Evolutionary conservation across 2,329 filamentous ascomycete genomes (phyloP).

Genomic region (Sarocladium strictum): DNA sequence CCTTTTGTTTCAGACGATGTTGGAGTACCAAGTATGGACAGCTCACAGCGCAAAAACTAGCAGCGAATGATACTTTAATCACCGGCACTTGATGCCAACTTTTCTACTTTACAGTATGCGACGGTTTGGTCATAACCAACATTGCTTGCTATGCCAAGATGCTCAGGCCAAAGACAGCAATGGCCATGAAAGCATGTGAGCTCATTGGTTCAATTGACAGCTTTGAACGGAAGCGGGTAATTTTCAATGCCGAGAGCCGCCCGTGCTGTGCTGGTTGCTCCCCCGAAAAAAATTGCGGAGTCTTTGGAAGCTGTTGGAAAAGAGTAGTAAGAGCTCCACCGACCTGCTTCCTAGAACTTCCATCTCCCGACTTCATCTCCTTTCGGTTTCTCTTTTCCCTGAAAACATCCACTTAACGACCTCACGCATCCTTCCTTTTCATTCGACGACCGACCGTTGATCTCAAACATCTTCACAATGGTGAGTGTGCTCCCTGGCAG

Average conservation of each 20-base stretch:
- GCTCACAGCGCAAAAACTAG: not conserved
- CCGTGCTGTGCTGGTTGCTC: not conserved
- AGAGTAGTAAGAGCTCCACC: slow-evolving; percentile 11
- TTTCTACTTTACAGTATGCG: too few species aligned
- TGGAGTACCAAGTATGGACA: not conserved
- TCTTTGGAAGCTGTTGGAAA: slow-evolving; percentile 18
- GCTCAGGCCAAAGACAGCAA: too few species aligned
- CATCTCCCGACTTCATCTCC: slow-evolving; percentile 10
- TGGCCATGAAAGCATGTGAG: not conserved
- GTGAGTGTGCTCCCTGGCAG: slow-evolving; percentile 10
- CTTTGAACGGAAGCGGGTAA: slow-evolving; percentile 6
- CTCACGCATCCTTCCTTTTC: not conserved
- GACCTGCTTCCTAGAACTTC: slow-evolving; percentile 9
- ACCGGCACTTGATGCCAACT: not conserved
- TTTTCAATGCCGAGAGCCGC: slow-evolving; percentile 6
- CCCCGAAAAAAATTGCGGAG: slow-evolving; percentile 12
- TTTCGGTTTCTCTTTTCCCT: slow-evolving; percentile 2
- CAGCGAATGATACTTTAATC: not conserved
- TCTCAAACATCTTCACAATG: slow-evolving; percentile 12
- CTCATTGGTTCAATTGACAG: not conserved
- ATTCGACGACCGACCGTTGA: not conserved
- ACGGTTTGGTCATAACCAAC: too few species aligned
- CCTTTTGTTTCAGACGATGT: not conserved
- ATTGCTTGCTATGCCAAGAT: too few species aligned
- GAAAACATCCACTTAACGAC: slow-evolving; percentile 10